A percentile compares a stretch with the other conserved stretches of the same genome.
Conservation (phyloP, 2,329 filamentous ascomycete species). For the Botrytis sinoallii region DNA sequence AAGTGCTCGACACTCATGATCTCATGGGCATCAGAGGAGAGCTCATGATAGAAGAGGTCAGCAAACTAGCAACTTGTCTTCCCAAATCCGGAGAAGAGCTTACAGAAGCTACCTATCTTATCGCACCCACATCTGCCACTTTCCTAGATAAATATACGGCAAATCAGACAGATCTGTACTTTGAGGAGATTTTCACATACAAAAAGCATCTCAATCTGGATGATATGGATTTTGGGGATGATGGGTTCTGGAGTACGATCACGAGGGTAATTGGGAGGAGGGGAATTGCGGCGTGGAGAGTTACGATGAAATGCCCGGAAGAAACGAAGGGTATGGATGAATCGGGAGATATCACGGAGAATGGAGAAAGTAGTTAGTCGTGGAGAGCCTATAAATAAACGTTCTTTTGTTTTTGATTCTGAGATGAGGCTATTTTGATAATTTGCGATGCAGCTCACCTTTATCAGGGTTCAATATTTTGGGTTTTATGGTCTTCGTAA, state of each 20-base stretch:
- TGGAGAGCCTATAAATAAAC: conserved; percentile 8
- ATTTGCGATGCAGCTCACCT: neutral
- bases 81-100: conserved; percentile 56
- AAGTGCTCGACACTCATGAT: conserved; percentile 66
- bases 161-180: conserved; percentile 47
- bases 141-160: conserved; percentile 63
- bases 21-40: conserved; percentile 69
- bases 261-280: conserved; percentile 62
- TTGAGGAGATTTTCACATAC: conserved; percentile 69
- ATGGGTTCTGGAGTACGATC: conserved; percentile 71
- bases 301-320: conserved; percentile 43
- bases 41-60: conserved; percentile 57
- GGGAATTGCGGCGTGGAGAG: conserved; percentile 60
- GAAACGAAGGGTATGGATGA: neutral
- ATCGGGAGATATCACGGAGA: neutral
- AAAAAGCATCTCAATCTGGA: conserved; percentile 70
- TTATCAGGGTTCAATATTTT: neutral
- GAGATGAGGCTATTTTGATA: neutral
- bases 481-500: neutral
- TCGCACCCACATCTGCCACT: conserved; percentile 68
- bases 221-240: conserved; percentile 74
- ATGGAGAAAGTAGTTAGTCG: neutral
- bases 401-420: conserved; percentile 4
- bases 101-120: conserved; percentile 61
- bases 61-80: conserved; percentile 59